phyloP scores from a whole-genome alignment of 164 flowering plant species.

The Vitis riparia region DNA sequence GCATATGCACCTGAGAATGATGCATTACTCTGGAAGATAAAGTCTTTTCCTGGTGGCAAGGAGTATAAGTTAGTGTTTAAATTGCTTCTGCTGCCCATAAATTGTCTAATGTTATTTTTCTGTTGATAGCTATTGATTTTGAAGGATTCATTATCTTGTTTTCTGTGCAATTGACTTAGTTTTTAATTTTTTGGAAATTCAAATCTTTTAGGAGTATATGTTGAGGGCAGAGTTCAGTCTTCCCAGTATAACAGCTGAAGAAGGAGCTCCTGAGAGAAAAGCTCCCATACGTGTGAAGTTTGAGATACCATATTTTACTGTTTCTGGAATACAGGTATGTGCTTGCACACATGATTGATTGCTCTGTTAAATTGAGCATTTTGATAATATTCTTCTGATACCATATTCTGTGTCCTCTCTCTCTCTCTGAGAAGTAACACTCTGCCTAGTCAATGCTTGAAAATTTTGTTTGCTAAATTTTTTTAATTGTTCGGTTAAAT shows the following conservation, averaged over 20 bases:
- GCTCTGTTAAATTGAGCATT: background rate
- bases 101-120: background rate
- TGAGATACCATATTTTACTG: constrained; percentile 97
- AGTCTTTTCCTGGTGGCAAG: constrained; percentile 98
- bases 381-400: background rate
- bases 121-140: background rate
- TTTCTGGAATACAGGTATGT: constrained; percentile 95
- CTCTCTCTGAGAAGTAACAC: too few species aligned
- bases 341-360: background rate
- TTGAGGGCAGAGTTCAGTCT: constrained; percentile 90
- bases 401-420: too few species aligned
- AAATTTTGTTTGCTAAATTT: too few species aligned
- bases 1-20: constrained; percentile 92
- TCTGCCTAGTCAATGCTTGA: too few species aligned
- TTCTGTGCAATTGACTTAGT: background rate
- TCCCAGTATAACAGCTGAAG: constrained; percentile 89
- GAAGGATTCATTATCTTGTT: background rate
- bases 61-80: constrained; percentile 25
- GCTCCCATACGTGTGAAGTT: constrained; percentile 98
- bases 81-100: background rate
- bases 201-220: constrained; percentile 76
- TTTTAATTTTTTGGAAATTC: background rate
- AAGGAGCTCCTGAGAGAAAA: constrained; percentile 80
- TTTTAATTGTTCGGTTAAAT: too few species aligned
- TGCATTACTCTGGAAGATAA: constrained; percentile 90